phyloP scores from a whole-genome alignment of 148 eudicot species.

The Diospyros lotus region DNA sequence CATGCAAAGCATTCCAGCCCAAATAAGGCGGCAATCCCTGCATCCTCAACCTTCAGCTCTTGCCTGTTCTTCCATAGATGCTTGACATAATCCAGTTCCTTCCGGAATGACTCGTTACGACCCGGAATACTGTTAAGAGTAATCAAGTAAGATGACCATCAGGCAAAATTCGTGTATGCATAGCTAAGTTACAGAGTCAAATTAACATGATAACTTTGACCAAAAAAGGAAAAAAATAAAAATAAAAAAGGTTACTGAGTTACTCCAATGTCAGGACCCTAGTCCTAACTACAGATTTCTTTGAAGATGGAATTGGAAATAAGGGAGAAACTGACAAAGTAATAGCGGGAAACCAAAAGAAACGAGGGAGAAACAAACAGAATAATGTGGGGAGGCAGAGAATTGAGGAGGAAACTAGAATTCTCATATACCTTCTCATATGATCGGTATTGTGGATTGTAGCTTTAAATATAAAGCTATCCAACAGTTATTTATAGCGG shows the following conservation, averaged over 20 bases:
- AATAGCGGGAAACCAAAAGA: too few relatives aligned
- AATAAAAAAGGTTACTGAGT: not conserved
- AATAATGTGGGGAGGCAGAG: too few relatives aligned
- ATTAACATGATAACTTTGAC: not conserved
- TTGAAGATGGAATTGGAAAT: too few relatives aligned
- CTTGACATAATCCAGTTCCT: constrained; percentile 43
- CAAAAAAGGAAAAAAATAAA: not conserved
- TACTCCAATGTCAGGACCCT: not conserved
- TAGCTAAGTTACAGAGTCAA: not conserved
- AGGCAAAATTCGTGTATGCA: not conserved
- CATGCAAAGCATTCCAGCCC: constrained; percentile 57
- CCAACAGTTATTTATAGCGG: too few relatives aligned
- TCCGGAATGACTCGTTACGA: constrained; percentile 40
- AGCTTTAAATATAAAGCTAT: too few relatives aligned
- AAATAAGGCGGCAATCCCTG: constrained; percentile 40
- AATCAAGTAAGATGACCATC: not conserved
- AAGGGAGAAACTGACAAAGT: too few relatives aligned
- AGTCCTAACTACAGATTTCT: too few relatives aligned
- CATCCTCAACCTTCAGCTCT: constrained; percentile 44
- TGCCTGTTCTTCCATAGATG: constrained; percentile 39
- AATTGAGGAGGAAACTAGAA: too few relatives aligned
- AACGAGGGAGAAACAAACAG: too few relatives aligned
- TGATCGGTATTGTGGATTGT: too few relatives aligned
- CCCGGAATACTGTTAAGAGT: constrained; percentile 36
- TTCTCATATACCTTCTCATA: too few relatives aligned